Percentiles rank a stretch among this genome's conserved stretches.
phyloP scores from a whole-genome alignment of 352 stramenopile species.

The Hyphochytrium catenoides region DNA sequence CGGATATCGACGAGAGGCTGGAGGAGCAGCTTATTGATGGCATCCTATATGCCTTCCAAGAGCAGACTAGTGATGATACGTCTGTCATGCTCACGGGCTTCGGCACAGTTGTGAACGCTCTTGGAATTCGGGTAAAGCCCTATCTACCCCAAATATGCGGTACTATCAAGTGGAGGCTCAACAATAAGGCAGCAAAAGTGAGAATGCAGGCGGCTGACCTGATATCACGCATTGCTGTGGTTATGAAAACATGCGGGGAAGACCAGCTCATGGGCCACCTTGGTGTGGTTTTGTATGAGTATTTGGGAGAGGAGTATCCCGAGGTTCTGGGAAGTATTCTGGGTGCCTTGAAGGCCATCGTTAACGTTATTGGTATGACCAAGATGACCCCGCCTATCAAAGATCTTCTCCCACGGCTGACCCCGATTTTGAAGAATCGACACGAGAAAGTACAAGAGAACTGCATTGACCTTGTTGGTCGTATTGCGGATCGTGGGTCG shows the following conservation, averaged over 20 bases:
- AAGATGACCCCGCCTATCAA: constrained; percentile 98
- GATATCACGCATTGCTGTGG: constrained; percentile 90
- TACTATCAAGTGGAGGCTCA: constrained; percentile 97
- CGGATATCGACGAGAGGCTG: constrained; percentile 84
- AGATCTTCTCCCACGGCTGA: constrained; percentile 92
- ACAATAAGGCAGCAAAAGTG: constrained; percentile 95
- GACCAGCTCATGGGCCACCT: constrained; percentile 97
- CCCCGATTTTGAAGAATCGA: constrained; percentile 95
- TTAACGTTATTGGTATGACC: constrained; percentile 98
- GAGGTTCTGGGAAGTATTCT: constrained; percentile 96
- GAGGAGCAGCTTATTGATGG: constrained; percentile 99
- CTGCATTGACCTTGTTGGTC: constrained; percentile 92
- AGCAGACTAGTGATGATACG: constrained; percentile 80
- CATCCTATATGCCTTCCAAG: constrained; percentile 97
- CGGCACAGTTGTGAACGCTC: constrained; percentile 89
- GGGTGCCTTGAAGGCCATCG: constrained; percentile 89
- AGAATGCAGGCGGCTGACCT: constrained; percentile 97
- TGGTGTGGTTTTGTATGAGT: constrained; percentile 97
- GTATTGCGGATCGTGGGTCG: constrained; percentile 89
- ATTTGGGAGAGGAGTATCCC: constrained; percentile 98
- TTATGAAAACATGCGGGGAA: constrained; percentile 96
- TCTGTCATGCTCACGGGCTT: constrained; percentile 93
- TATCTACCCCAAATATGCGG: constrained; percentile 96
- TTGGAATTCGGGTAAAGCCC: constrained; percentile 89
- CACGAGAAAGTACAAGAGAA: constrained; percentile 99